Evolutionary conservation across 1,139 yeast genomes (phyloP).

Genomic region (Zygosaccharomyces pseudobailii): DNA sequence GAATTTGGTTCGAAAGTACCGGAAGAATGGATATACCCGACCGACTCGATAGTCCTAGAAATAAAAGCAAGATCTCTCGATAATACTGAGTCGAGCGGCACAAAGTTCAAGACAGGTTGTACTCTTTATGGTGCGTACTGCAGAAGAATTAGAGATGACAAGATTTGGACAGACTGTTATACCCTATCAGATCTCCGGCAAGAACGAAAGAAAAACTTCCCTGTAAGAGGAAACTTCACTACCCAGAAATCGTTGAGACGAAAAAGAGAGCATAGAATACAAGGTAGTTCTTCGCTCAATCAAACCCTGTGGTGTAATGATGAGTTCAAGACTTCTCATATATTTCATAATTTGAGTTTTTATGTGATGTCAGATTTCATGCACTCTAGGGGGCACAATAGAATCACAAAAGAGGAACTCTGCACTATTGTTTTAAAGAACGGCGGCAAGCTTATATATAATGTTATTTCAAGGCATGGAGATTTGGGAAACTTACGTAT

Average conservation of each 20-base stretch:
- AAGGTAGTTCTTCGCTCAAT: conserved; percentile 1
- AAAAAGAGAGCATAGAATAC: conserved; percentile 20
- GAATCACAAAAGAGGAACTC: conserved; percentile 39
- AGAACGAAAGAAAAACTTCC: conserved; percentile 14
- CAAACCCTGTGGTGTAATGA: conserved; percentile 7
- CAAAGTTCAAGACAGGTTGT: conserved; percentile 56
- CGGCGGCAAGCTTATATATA: conserved; percentile 46
- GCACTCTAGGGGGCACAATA: conserved; percentile 29
- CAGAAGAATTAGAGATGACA: conserved; percentile 63
- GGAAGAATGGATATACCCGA: conserved; percentile 73
- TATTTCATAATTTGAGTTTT: conserved; percentile 38
- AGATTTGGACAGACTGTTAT: conserved; percentile 52
- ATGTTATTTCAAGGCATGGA: conserved; percentile 17
- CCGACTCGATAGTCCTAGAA: conserved; percentile 73
- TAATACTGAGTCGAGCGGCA: conserved; percentile 38
- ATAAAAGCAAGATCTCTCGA: conserved; percentile 77
- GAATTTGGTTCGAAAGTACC: conserved; percentile 63
- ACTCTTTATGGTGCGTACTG: conserved; percentile 79
- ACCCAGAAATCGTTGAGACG: conserved; percentile 18
- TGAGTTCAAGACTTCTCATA: conserved; percentile 9
- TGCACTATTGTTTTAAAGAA: conserved; percentile 39
- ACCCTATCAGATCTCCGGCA: conserved; percentile 50
- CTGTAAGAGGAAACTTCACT: conserved; percentile 4
- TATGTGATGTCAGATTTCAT: conserved; percentile 43
- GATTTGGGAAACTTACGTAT: conserved; percentile 17